Conservation (phyloP, 2,329 filamentous ascomycete genomes). For the Diaporthe sp. region DNA sequence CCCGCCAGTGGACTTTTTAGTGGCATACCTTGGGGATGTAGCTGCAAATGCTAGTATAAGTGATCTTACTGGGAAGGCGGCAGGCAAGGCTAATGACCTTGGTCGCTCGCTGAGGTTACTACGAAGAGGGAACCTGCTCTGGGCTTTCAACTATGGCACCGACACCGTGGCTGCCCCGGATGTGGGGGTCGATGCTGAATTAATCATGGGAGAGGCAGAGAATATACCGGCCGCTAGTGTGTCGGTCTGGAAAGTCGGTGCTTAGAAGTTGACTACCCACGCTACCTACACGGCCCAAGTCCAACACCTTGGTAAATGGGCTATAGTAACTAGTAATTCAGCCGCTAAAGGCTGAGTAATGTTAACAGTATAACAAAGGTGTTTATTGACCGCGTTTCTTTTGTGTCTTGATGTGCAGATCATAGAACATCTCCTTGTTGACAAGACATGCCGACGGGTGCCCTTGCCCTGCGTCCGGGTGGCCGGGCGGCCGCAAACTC, state of each 20-base stretch:
- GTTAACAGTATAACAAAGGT: neutral
- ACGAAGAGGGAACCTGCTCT: constrained; percentile 43
- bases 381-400: too few species aligned
- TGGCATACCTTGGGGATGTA: constrained; percentile 44
- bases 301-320: neutral
- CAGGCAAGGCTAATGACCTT: constrained; percentile 42
- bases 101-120: constrained; percentile 42
- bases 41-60: constrained; percentile 41
- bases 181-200: constrained; percentile 7
- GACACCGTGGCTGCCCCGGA: constrained; percentile 41
- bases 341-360: neutral
- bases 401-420: neutral
- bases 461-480: neutral
- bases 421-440: neutral
- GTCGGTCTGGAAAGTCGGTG: constrained; percentile 41
- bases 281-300: neutral
- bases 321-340: neutral
- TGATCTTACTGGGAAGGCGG: constrained; percentile 41
- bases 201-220: constrained; percentile 41
- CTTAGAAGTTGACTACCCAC: neutral
- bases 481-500: neutral
- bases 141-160: constrained; percentile 46
- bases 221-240: constrained; percentile 43
- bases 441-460: neutral
- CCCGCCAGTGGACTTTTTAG: constrained; percentile 44